Evolutionary conservation across 129 eudicot species (phyloP).

Genomic region (Saposhnikovia divaricata): DNA sequence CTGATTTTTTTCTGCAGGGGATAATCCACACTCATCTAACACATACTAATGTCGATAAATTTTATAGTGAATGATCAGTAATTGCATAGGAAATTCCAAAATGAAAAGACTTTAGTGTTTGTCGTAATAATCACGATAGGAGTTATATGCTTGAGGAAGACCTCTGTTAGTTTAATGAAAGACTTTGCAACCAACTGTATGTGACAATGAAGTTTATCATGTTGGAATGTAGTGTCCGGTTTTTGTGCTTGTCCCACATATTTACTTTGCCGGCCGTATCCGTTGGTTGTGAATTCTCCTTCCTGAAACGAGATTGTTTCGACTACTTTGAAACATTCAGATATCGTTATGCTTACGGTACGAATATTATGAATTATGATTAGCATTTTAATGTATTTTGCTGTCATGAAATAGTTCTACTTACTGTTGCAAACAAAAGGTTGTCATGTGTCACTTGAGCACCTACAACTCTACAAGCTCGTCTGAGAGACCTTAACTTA

Average conservation of each 20-base stretch:
- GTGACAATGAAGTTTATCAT: not conserved
- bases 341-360: not conserved
- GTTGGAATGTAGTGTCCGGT: not conserved
- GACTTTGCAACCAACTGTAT: not conserved
- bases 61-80: not conserved
- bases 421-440: not conserved
- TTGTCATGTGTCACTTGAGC: no score
- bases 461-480: no score
- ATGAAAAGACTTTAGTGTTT: not conserved
- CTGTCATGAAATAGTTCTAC: not conserved
- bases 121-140: not conserved
- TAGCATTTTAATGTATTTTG: no score
- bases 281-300: not conserved
- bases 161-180: not conserved
- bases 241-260: not conserved
- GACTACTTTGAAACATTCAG: not conserved
- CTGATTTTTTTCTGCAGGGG: not conserved
- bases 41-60: not conserved
- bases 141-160: not conserved
- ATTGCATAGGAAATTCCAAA: not conserved
- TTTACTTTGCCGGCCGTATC: conserved; percentile 4
- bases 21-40: not conserved
- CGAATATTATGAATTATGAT: no score
- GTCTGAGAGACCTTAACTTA: no score
- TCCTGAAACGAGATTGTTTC: not conserved